Evolutionary conservation across 169 alveolate species (phyloP).

Genomic region (Eimeria brunetti): DNA sequence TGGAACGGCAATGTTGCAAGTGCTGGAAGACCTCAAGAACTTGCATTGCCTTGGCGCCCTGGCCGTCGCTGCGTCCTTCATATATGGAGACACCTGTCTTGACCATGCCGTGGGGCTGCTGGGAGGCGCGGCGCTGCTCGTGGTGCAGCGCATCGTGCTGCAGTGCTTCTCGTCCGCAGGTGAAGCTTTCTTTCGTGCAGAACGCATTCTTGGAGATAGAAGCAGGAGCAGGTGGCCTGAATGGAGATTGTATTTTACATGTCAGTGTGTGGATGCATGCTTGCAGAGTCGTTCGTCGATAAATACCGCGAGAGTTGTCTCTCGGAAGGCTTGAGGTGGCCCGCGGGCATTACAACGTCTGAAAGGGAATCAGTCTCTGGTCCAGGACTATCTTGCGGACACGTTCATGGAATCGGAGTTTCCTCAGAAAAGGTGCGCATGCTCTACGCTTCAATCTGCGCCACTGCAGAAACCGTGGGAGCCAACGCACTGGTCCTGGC

Average conservation of each 20-base stretch:
- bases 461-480: slow-evolving; percentile 9
- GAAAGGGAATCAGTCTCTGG: neutral
- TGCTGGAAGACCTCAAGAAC: slow-evolving; percentile 5
- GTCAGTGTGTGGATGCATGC: neutral
- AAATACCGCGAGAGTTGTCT: slow-evolving; percentile 18
- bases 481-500: slow-evolving; percentile 38
- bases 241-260: neutral
- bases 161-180: slow-evolving; percentile 60
- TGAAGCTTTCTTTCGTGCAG: neutral
- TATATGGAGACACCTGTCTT: neutral
- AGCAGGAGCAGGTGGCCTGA: slow-evolving; percentile 1
- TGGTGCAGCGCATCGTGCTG: slow-evolving; percentile 69
- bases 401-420: neutral
- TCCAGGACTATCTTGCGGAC: neutral
- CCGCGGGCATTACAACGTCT: neutral
- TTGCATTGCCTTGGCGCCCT: slow-evolving; percentile 29
- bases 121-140: slow-evolving; percentile 64
- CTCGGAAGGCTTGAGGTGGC: neutral
- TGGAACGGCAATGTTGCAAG: neutral
- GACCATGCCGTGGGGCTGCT: neutral
- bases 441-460: slow-evolving; percentile 5
- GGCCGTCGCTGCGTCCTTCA: slow-evolving; percentile 2
- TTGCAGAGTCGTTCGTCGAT: slow-evolving; percentile 27
- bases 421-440: neutral
- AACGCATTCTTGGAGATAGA: neutral